Base-by-base conservation (phyloP, 345 rosid genomes). In the Dipteronia sinensis region DNA sequence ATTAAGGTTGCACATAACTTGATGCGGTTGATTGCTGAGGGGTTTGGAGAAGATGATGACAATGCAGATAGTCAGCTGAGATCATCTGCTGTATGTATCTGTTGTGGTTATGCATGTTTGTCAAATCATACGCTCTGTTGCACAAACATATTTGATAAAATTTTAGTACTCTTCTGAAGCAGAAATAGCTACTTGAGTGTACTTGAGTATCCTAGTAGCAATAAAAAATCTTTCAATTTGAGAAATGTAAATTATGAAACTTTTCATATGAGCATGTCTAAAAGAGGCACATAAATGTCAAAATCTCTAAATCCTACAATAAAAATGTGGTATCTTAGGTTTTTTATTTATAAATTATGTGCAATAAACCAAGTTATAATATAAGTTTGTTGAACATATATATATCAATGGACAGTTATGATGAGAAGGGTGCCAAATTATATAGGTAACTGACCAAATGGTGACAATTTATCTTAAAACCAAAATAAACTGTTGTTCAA, bases 1-100 rank as follows among this genome's bases (percentile, higher is more conserved):
- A 82, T 86, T 80, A 96, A 96, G 86, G 97, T 96, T 82, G 97
- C 97, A 17, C 98, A 96, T 83, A 96, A 94, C 82, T 84, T 96
- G 85, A 94, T 96, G 97, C 90, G 97, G 66, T 83, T 96, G 84
- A 96, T 92, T 83, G 99, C 95, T 31, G 99, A 96, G 87, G 99
- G 98, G 62, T 92, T 94, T 78, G 97, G 99, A 31, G 97, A 93
- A 82, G 99, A 96, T 66, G 93, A 92, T 84, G 97, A 91, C 75
- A 83, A 83, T 42, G 94, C 98, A 65, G 95, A 96, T 74, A 88
- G 90, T 84, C 95, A 90, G 82, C 91, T 96, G 79, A 91, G 98
- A 87, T 87, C 92, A 61, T 96, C 98, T 79, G 99, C 99, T 86
- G 99, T 92, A 96, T 82, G 95, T 80, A 73, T 34, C 61, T 75